A percentile compares a stretch with the other conserved stretches of the same genome.
Evolutionary conservation across 768 basidiomycete genomes (phyloP).

Genomic region (Postia placenta): DNA sequence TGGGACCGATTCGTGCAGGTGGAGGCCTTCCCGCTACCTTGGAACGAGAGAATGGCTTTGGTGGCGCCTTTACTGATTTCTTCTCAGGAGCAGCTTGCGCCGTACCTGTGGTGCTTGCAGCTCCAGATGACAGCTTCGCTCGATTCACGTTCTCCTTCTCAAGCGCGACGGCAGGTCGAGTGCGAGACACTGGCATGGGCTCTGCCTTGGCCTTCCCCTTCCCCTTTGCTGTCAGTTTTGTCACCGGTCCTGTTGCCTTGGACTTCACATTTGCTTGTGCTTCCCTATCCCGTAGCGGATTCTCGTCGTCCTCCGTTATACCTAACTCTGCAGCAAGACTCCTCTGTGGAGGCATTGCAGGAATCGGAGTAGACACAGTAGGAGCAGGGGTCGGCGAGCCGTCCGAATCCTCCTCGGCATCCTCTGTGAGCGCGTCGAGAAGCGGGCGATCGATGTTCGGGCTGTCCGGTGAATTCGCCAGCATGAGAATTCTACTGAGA

Average conservation of each 20-base stretch:
- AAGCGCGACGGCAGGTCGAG: constrained; percentile 8
- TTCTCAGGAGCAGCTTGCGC: background rate
- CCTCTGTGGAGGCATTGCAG: constrained; percentile 9
- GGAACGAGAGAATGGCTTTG: constrained; percentile 6
- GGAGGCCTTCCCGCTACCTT: constrained; percentile 2
- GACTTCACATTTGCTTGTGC: constrained; percentile 26
- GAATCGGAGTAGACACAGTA: too few relatives aligned
- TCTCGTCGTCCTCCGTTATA: constrained; percentile 19
- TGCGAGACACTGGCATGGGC: constrained; percentile 7
- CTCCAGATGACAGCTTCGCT: constrained; percentile 8
- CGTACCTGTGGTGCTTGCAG: background rate
- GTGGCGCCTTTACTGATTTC: constrained; percentile 1
- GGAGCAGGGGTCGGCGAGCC: constrained; percentile 9
- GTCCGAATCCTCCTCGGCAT: constrained; percentile 14
- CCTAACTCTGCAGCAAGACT: constrained; percentile 40
- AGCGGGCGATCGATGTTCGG: constrained; percentile 10
- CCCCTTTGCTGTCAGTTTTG: constrained; percentile 29
- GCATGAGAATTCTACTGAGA: constrained; percentile 71
- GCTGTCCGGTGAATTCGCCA: constrained; percentile 44
- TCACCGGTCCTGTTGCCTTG: constrained; percentile 8
- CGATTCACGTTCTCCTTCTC: constrained; percentile 27
- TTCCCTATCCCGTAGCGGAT: constrained; percentile 49
- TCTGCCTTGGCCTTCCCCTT: constrained; percentile 31
- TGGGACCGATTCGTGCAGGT: constrained; percentile 40
- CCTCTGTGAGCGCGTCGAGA: constrained; percentile 18